Conservation (phyloP, 2,329 filamentous ascomycete species). For the Aureobasidium sp. region DNA sequence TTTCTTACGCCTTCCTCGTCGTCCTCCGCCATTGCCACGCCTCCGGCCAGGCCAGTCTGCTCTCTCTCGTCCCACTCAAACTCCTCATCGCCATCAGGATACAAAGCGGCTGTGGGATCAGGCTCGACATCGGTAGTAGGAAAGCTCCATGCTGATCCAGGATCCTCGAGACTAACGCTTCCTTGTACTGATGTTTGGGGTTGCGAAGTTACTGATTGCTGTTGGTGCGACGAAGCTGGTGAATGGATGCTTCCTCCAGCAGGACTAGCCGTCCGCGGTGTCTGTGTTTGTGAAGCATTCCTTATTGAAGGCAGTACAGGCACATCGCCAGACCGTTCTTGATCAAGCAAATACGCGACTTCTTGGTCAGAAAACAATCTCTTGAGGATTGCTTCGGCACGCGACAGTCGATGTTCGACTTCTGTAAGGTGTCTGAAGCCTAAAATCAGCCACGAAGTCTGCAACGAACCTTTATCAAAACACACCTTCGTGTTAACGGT, state of each 20-base stretch:
- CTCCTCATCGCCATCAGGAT: constrained; percentile 6
- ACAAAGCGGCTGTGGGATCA: neutral
- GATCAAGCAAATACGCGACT: constrained; percentile 13
- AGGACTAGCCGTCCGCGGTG: neutral
- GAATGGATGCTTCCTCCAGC: neutral
- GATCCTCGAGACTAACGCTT: neutral
- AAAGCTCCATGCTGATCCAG: neutral
- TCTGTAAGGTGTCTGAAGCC: constrained; percentile 9
- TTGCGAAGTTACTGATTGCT: neutral
- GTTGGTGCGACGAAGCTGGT: neutral
- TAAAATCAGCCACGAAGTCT: neutral
- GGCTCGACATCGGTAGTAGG: constrained; percentile 1
- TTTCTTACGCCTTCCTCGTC: constrained; percentile 13
- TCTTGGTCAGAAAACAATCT: constrained; percentile 9
- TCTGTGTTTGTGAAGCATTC: neutral
- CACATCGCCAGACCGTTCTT: constrained; percentile 9
- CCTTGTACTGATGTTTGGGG: neutral
- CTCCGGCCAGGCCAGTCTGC: constrained; percentile 4
- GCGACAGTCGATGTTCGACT: constrained; percentile 11
- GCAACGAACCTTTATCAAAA: neutral
- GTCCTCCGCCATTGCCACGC: neutral
- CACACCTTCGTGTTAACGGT: constrained; percentile 10
- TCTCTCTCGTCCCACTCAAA: constrained; percentile 15
- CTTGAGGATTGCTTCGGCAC: constrained; percentile 10
- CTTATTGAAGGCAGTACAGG: neutral